These are phyloP conservation scores for Cylindrotheca fusiformis DNA, from an alignment of 108 stramenopile genomes.

Conservation along the genomic window DNA sequence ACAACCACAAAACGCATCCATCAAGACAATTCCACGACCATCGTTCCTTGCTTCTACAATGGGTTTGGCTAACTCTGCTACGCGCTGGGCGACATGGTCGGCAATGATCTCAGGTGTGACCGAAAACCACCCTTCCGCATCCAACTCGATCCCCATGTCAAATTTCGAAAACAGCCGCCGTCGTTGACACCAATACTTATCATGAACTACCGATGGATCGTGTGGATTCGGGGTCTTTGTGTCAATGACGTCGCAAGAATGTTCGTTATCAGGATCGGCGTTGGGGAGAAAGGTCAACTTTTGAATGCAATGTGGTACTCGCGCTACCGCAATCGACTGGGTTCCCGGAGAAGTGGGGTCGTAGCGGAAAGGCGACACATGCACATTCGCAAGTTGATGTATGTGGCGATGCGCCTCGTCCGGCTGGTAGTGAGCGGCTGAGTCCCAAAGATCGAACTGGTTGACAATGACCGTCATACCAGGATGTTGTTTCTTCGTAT, in stretches of 20 bases:
- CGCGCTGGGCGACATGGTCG: slow-evolving; percentile 75
- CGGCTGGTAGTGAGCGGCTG: slow-evolving; percentile 34
- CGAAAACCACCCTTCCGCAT: slow-evolving; percentile 96
- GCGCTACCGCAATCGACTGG: slow-evolving; percentile 20
- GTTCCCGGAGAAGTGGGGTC: not conserved
- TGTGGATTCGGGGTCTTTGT: slow-evolving; percentile 59
- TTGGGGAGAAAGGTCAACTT: slow-evolving; percentile 1
- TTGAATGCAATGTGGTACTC: slow-evolving; percentile 33
- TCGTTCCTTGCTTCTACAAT: slow-evolving; percentile 3
- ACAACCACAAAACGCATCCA: slow-evolving; percentile 94
- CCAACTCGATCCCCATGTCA: slow-evolving; percentile 87
- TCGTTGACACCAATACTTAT: slow-evolving; percentile 96
- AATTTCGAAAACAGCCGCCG: slow-evolving; percentile 88
- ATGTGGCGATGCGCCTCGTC: slow-evolving; percentile 23
- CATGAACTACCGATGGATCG: slow-evolving; percentile 66
- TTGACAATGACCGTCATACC: slow-evolving; percentile 55
- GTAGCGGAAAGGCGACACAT: slow-evolving; percentile 29
- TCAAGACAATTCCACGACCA: slow-evolving; percentile 55
- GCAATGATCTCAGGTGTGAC: slow-evolving; percentile 96
- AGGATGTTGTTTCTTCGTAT: slow-evolving; percentile 20
- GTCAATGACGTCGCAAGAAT: slow-evolving; percentile 30
- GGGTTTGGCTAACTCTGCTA: slow-evolving; percentile 47
- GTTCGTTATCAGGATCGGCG: not conserved
- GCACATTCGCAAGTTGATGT: slow-evolving; percentile 7
- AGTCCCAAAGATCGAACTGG: slow-evolving; percentile 50